phyloP scores from a whole-genome alignment of 495 filamentous ascomycete genomes.

The Podospora conica region DNA sequence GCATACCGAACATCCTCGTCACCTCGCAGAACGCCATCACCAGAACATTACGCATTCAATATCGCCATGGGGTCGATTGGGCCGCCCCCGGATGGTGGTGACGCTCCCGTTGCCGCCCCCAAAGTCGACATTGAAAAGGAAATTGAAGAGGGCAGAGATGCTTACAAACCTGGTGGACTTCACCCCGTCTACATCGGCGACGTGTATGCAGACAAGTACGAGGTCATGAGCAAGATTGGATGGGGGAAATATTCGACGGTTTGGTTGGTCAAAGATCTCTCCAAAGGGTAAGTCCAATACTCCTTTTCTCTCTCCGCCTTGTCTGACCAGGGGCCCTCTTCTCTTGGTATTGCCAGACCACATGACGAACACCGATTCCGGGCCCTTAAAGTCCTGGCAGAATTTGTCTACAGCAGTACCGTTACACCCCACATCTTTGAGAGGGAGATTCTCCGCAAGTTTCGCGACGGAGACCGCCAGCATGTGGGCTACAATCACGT shows the following conservation, averaged over 20 bases:
- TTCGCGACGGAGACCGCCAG: slow-evolving; percentile 5
- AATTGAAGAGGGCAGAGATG: slow-evolving; percentile 3
- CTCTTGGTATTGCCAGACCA: not conserved
- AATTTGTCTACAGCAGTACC: no score
- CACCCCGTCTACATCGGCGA: slow-evolving; percentile 46
- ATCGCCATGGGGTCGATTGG: no score
- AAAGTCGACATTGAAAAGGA: no score
- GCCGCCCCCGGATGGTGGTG: no score
- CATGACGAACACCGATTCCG: slow-evolving; percentile 6
- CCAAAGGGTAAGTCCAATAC: slow-evolving; percentile 4
- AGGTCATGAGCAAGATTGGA: slow-evolving; percentile 42
- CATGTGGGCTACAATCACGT: slow-evolving; percentile 24
- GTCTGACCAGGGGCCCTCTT: not conserved
- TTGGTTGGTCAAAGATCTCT: slow-evolving; percentile 24
- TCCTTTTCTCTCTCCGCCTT: not conserved
- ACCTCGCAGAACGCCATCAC: not conserved
- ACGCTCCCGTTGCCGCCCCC: no score
- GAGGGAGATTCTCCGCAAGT: slow-evolving; percentile 13
- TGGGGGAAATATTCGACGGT: slow-evolving; percentile 41
- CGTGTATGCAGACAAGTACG: slow-evolving; percentile 35
- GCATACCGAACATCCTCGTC: not conserved
- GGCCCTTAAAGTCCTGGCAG: slow-evolving; percentile 17
- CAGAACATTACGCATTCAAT: not conserved
- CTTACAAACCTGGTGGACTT: slow-evolving; percentile 32
- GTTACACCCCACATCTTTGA: no score